These are phyloP conservation scores for Cicer arietinum DNA, from an alignment of 306 rosid species.

Conservation along the genomic window DNA sequence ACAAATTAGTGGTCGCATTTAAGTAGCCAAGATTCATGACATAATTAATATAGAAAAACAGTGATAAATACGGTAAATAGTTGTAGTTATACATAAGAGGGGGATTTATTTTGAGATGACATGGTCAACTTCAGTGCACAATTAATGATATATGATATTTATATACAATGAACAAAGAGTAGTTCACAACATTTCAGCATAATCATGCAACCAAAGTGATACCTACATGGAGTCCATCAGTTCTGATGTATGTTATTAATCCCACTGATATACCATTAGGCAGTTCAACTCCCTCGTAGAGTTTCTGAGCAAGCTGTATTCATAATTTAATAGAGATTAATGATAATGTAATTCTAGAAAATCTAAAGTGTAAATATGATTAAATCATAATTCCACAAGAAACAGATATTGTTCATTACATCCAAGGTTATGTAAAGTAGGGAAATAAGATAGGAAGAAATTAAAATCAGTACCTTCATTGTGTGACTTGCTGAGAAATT, in stretches of 20 bases:
- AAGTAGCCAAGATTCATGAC: conserved; percentile 33
- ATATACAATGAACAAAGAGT: conserved; percentile 30
- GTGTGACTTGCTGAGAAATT: conserved; percentile 72
- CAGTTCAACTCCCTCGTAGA: conserved; percentile 92
- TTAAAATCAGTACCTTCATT: conserved; percentile 74
- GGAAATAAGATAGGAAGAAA: conserved; percentile 33
- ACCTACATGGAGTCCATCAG: conserved; percentile 96
- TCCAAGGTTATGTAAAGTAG: conserved; percentile 3
- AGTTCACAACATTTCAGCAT: conserved; percentile 35
- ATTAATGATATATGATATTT: conserved; percentile 24
- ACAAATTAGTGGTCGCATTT: conserved; percentile 18
- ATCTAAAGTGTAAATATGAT: conserved; percentile 13
- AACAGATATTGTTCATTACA: conserved; percentile 35
- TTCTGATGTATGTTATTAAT: conserved; percentile 84
- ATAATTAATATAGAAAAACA: not conserved
- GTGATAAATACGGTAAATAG: not conserved
- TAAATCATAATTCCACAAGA: conserved; percentile 27
- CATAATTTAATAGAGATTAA: conserved; percentile 40
- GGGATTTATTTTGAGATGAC: not conserved
- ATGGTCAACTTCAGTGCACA: conserved; percentile 5
- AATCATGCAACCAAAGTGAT: conserved; percentile 57
- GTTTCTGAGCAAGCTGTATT: conserved; percentile 94
- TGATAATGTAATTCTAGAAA: conserved; percentile 27
- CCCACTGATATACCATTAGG: conserved; percentile 78
- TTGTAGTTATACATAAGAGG: not conserved